Evolutionary conservation across 306 rosid species (phyloP), one percentile per base, ranked within the genome.

Genomic region (Echinosophora koreensis): DNA sequence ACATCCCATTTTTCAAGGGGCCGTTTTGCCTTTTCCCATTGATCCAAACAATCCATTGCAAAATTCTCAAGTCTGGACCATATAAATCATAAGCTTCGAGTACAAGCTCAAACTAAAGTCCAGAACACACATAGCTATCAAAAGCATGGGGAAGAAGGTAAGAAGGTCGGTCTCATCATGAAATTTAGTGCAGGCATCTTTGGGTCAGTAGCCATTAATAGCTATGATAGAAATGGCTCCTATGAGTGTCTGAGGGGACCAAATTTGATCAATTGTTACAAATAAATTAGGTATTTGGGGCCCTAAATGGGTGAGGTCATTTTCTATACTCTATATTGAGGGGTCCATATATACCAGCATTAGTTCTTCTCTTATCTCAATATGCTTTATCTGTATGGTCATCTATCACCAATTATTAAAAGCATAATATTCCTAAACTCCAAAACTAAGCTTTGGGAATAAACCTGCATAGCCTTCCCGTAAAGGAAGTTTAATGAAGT

Each of bases 391-490:
- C 44, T 39, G 44, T 39, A 34, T 84, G 71, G 88, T 86, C 90
- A 84, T 84, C 86, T 76, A 68, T 84, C 90, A 84, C 77, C 88
- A 89, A 87, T 87, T 82, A 89, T 87, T 87, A 84, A 84, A 89
- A 42, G 83, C 63, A 4, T 82, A 82, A 84, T 89, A 87, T 89
- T 86, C 86, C 81, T 77, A 79, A 56, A 54, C 70, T 84, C 35
- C 66, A 60, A 66, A 77, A 39, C 75, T 61, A 69, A 74, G 81
- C 81, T 80, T 82, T 22, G 74, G 71, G 69, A 52, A 58, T 80
- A 80, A 65, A 73, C 74, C 50, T 15, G 15, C 62, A 15, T 72
- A 72, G 27, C 66, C 62, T 44, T 56, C 62, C 64, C 62, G 14
- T 54, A 44, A 74, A 74, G 58, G 57, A 58, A 66, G 56, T 73